Conservation (phyloP, 1,284 basidiomycete species). For the Cutaneotrichosporon sp. region DNA sequence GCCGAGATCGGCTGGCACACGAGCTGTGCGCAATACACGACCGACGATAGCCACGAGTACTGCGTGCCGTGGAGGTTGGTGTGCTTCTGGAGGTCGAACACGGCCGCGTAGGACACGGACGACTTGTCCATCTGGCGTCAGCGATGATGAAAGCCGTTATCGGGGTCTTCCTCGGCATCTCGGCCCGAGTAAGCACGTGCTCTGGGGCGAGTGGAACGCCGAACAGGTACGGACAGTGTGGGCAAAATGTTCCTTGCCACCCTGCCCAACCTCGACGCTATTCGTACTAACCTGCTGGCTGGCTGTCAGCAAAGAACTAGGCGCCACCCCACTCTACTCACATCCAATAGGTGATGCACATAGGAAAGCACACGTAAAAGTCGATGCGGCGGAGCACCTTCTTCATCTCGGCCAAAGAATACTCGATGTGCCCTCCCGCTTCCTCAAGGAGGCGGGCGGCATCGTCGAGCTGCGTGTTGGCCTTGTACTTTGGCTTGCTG, state of each 20-base stretch:
- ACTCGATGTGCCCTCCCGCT: constrained; percentile 20
- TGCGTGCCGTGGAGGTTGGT: constrained; percentile 27
- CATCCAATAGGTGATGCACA: constrained; percentile 24
- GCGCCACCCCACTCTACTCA: constrained; percentile 1
- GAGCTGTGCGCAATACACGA: constrained; percentile 33
- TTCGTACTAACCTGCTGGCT: constrained; percentile 17
- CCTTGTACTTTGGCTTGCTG: constrained; percentile 16
- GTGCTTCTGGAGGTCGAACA: constrained; percentile 33
- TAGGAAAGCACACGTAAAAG: constrained; percentile 23
- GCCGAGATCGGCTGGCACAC: constrained; percentile 29
- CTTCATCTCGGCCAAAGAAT: constrained; percentile 16
- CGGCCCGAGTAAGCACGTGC: neutral
- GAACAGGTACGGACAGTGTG: neutral
- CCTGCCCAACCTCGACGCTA: neutral
- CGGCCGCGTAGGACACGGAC: constrained; percentile 46
- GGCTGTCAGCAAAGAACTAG: constrained; percentile 4
- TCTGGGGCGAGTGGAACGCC: too few relatives aligned
- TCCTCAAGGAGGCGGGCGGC: constrained; percentile 26
- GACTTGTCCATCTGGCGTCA: constrained; percentile 45
- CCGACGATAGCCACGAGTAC: constrained; percentile 31
- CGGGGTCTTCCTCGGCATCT: neutral
- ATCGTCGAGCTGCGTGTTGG: constrained; percentile 21
- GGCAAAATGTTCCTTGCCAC: neutral
- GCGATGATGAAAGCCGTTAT: neutral
- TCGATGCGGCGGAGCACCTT: constrained; percentile 21